phyloP scores from a whole-genome alignment of 78 protist genomes.

The Dictyostelium capitatum region DNA sequence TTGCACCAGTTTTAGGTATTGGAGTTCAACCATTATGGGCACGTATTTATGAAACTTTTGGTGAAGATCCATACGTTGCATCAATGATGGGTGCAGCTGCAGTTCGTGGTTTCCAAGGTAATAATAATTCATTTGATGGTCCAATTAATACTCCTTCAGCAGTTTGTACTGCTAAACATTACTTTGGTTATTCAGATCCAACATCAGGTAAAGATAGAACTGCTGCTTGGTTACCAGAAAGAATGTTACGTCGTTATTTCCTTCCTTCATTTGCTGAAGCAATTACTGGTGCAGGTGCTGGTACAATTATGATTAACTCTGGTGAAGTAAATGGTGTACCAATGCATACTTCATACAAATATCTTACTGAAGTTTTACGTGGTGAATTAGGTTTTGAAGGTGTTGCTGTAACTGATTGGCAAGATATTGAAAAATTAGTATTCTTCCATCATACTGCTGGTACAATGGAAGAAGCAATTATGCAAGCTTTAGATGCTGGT shows the following conservation, averaged over 20 bases:
- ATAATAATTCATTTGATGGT: background rate
- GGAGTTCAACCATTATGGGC: conserved; percentile 86
- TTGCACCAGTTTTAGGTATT: conserved; percentile 81
- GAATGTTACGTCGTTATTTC: conserved; percentile 72
- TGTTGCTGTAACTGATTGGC: conserved; percentile 86
- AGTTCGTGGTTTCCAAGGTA: conserved; percentile 75
- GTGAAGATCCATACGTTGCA: conserved; percentile 80
- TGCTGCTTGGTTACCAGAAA: conserved; percentile 80
- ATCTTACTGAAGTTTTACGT: conserved; percentile 52
- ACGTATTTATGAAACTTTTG: conserved; percentile 86
- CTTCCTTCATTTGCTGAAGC: conserved; percentile 79
- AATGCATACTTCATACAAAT: conserved; percentile 47
- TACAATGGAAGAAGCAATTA: conserved; percentile 42
- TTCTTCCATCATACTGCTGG: conserved; percentile 77
- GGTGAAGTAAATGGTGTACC: conserved; percentile 83
- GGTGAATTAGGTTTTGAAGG: conserved; percentile 83
- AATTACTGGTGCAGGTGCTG: conserved; percentile 40
- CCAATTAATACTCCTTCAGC: conserved; percentile 41
- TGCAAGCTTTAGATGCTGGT: conserved; percentile 79
- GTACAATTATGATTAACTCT: conserved; percentile 77
- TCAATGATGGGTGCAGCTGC: conserved; percentile 75
- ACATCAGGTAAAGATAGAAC: conserved; percentile 78
- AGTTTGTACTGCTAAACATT: conserved; percentile 80
- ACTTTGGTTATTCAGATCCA: conserved; percentile 81
- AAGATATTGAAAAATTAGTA: conserved; percentile 76